phyloP scores from a whole-genome alignment of 2,329 filamentous ascomycete genomes.

The Fusarium chaquense region DNA sequence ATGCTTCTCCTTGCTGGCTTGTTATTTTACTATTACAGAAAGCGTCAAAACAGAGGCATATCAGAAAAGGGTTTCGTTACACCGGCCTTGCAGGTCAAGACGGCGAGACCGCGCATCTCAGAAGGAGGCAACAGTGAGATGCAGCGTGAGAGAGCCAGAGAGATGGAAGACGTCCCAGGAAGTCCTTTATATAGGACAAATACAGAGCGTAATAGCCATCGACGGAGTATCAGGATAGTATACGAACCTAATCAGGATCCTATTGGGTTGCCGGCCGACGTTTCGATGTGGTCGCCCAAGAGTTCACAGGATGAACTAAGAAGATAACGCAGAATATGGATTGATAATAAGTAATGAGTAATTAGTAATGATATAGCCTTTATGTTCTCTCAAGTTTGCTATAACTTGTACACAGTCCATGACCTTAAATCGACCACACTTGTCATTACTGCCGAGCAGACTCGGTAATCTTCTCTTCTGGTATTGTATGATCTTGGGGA shows the following conservation, averaged over 20 bases:
- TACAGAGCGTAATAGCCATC: background rate
- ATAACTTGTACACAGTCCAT: background rate
- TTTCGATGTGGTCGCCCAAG: background rate
- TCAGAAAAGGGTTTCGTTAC: background rate
- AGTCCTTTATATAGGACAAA: background rate
- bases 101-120: fast-evolving
- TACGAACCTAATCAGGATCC: slow-evolving; percentile 8
- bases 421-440: fast-evolving
- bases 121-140: background rate
- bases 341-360: background rate
- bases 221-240: background rate
- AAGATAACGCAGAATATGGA: background rate
- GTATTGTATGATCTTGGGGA: no score
- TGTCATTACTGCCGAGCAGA: no score
- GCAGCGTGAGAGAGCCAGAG: background rate
- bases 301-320: background rate
- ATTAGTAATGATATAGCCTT: background rate
- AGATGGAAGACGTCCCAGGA: background rate
- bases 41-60: background rate
- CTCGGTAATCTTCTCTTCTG: background rate
- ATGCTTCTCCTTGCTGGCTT: background rate
- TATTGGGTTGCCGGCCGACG: slow-evolving; percentile 7
- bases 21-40: slow-evolving; percentile 1
- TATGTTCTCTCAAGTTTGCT: background rate
- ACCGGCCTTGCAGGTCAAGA: background rate